phyloP scores from a whole-genome alignment of 1,284 basidiomycete genomes.

The Agroathelia rolfsii region DNA sequence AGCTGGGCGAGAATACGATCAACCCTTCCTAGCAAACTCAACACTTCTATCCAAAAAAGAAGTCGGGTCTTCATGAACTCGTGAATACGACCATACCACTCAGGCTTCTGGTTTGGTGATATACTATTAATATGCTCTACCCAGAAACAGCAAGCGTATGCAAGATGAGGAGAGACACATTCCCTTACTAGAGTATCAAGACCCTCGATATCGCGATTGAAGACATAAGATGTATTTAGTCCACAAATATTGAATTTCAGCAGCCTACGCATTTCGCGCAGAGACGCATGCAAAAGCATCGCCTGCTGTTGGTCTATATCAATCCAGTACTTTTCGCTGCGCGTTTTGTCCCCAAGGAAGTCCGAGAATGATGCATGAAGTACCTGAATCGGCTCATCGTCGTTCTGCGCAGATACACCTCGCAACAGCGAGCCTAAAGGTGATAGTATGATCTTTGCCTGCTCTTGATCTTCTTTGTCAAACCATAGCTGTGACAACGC shows the following conservation, averaged over 20 bases:
- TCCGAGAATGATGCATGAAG: conserved; percentile 20
- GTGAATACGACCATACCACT: conserved; percentile 9
- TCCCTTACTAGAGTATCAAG: conserved; percentile 10
- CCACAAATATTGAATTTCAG: conserved; percentile 27
- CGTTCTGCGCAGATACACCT: conserved; percentile 1
- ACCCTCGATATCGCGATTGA: conserved; percentile 16
- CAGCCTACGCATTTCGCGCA: conserved; percentile 18
- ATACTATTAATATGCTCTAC: conserved; percentile 18
- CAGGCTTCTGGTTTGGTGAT: conserved; percentile 2
- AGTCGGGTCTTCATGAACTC: conserved; percentile 18
- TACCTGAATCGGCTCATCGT: conserved; percentile 5
- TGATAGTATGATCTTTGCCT: not conserved
- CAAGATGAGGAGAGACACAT: conserved; percentile 18
- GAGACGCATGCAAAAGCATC: conserved; percentile 14
- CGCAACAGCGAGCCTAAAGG: conserved; percentile 7
- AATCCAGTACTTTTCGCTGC: conserved; percentile 15
- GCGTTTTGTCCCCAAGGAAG: conserved; percentile 15
- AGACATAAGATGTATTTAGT: conserved; percentile 18
- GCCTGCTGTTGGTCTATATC: conserved; percentile 9
- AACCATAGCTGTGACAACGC: too few relatives aligned
- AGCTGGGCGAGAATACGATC: conserved; percentile 11
- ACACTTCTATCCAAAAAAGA: conserved; percentile 27
- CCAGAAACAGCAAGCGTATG: conserved; percentile 26
- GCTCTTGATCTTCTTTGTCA: too few relatives aligned
- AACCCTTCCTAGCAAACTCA: conserved; percentile 21